Base-by-base conservation (phyloP, 2,329 filamentous ascomycete genomes). In the Ophiocordyceps camponoti-saundersi region DNA sequence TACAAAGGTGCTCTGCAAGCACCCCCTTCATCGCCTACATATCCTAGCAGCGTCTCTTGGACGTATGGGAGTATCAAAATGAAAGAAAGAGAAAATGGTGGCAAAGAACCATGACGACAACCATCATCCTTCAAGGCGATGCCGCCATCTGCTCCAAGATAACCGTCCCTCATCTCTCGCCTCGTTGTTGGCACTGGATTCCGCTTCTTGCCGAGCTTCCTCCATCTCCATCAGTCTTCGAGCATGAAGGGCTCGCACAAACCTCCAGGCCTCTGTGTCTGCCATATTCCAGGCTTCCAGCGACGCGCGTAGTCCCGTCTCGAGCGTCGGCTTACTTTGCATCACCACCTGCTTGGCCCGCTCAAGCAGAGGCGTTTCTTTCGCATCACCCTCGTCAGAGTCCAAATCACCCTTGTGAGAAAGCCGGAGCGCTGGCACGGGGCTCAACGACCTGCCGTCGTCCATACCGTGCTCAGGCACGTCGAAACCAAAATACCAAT, bases 401-500 rank as follows among this genome's bases (percentile, higher is more conserved):
- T 54, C 50, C 42, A 47, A 42, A 26, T 54, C 44, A 3, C 51
- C 48, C 40, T 46, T 52, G 21, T 30, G 49, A 20, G 18, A 8
- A 21, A 52, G 45, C n/a, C 56, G 56, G 39, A 54, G 51, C 3
- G 52, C 55, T 8, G 56, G 55, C 16, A 56, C 52, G 12, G 58
- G 56, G 20, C 53, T 53, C 18, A 44, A 29, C 10, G 55, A 55
- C 29, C 52, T 52, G 22, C 56, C 50, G 44, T 70, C 67, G 40
- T 71, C 62, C 4, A 73, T 68, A 12, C 67, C 65, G 20, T 69
- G 64, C 44, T 71, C 70, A 2, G 89, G 85, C 11, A 95, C 72
- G 15, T 72, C 69, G 62, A 96, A 96, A 47, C 90, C 92, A 59
- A 96, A 86, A 53, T 82, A 75, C 87, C 88, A 96, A 58, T 90